phyloP scores from a whole-genome alignment of 257 asterid species.

The Solanum pinnatisectum region DNA sequence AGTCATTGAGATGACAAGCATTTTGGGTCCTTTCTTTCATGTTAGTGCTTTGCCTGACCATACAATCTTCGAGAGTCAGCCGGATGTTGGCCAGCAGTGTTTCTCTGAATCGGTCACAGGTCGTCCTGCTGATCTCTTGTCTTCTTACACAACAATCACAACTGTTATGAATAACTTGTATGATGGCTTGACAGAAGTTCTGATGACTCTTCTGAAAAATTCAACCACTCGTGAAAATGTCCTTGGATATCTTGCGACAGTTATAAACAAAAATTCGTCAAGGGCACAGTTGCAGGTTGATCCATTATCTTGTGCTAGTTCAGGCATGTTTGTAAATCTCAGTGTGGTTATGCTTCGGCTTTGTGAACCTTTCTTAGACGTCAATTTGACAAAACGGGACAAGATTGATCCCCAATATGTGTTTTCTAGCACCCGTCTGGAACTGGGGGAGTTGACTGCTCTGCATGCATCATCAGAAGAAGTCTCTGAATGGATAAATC shows the following conservation, averaged over 20 bases:
- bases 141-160: constrained; percentile 82
- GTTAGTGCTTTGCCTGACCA: constrained; percentile 95
- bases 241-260: constrained; percentile 72
- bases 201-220: constrained; percentile 74
- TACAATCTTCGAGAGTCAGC: constrained; percentile 65
- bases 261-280: constrained; percentile 80
- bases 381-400: constrained; percentile 69
- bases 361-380: constrained; percentile 91
- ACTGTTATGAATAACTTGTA: constrained; percentile 74
- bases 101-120: constrained; percentile 77
- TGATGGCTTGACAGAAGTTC: constrained; percentile 70
- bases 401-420: constrained; percentile 87
- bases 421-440: constrained; percentile 52
- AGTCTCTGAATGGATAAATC: constrained; percentile 69
- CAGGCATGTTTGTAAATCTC: constrained; percentile 94
- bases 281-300: constrained; percentile 95
- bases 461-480: constrained; percentile 94
- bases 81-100: constrained; percentile 93
- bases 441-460: constrained; percentile 86
- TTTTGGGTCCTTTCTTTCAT: constrained; percentile 88
- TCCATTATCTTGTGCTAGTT: constrained; percentile 85
- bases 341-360: constrained; percentile 89
- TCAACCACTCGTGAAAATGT: constrained; percentile 73
- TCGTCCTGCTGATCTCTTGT: constrained; percentile 83
- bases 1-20: constrained; percentile 90